Conservation (phyloP, 345 rosid genomes). For the Populus deltoides region DNA sequence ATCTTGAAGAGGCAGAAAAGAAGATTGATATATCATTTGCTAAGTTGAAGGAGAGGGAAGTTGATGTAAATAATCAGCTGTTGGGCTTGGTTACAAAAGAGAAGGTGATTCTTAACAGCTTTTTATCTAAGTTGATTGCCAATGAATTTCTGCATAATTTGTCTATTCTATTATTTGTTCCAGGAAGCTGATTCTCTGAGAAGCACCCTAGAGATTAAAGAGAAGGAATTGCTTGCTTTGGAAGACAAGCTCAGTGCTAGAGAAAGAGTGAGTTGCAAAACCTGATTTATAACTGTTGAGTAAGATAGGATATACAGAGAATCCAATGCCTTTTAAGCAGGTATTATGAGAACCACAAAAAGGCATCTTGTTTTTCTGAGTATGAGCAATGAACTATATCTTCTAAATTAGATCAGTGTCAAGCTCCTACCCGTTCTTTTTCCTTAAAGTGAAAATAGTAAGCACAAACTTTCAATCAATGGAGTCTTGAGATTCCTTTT, state of each 20-base stretch:
- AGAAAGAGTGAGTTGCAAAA: constrained; percentile 58
- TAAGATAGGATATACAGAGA: not conserved
- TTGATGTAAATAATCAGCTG: constrained; percentile 39
- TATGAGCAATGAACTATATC: too few species aligned
- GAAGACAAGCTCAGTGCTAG: constrained; percentile 68
- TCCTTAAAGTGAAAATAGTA: not conserved
- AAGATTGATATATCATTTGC: constrained; percentile 44
- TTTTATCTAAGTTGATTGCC: not conserved
- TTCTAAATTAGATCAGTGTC: too few species aligned
- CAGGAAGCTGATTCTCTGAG: constrained; percentile 50
- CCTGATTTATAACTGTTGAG: constrained; percentile 1
- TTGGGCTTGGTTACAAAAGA: constrained; percentile 57
- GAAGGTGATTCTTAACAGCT: constrained; percentile 41
- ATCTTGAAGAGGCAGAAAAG: constrained; percentile 52
- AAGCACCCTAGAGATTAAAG: constrained; percentile 46
- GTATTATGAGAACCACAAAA: not conserved
- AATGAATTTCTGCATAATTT: not conserved
- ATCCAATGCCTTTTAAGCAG: not conserved
- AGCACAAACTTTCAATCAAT: not conserved
- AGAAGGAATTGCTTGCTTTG: constrained; percentile 49
- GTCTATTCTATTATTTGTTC: constrained; percentile 12
- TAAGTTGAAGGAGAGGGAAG: constrained; percentile 58
- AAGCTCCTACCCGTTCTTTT: too few species aligned
- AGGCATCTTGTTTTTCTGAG: not conserved
- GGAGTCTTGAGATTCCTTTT: not conserved